Evolutionary conservation across 306 rosid species (phyloP), one percentile per base, ranked within the genome.

Genomic region (Begonia fuchsioides): DNA sequence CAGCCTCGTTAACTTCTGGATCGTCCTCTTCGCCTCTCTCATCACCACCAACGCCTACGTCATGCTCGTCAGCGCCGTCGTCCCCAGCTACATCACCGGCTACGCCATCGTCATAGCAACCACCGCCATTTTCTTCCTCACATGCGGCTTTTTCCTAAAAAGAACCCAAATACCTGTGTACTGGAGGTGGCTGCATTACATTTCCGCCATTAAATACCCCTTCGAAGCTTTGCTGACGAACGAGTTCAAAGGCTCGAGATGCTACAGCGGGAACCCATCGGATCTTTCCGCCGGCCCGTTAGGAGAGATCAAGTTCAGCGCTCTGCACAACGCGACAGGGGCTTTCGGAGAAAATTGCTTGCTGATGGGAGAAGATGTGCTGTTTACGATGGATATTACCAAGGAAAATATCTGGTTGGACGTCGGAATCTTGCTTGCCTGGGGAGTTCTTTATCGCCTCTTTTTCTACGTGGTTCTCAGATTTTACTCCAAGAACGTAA

Each of bases 31-130:
- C 46, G 81, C 95, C 47, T 76, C 95, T 0, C 93, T 88, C 47
- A 78, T 88, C 11, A 81, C 96, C 17, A 88, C 95, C 50, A 83
- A 83, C 56, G 74, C 83, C 13, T 88, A 83, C 56, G 96, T 76
- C 51, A 83, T 88, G 95, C 90, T 88, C 41, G 90, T 88, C 14
- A 83, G 93, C 40, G 90, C 95, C 3, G 77, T 88, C 18, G 95
- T 88, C n/a, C 97, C 97, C 9, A 83, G 90, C 59, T 81, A 81
- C 76, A 78, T 81, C 48, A 81, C 93, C 17, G 95, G 93, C 13
- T 88, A 88, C 54, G 97, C 95, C 3, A 71, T 88, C 12, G 93
- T 83, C 50, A 88, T 81, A 51, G 96, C 96, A 52, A 83, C 95
- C 51, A 83, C 95, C 14, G 86, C 97, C 20, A 78, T 88, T 35